Evolutionary conservation across 208 protist species (phyloP).

Genomic region (Acanthamoeba lenticulata): DNA sequence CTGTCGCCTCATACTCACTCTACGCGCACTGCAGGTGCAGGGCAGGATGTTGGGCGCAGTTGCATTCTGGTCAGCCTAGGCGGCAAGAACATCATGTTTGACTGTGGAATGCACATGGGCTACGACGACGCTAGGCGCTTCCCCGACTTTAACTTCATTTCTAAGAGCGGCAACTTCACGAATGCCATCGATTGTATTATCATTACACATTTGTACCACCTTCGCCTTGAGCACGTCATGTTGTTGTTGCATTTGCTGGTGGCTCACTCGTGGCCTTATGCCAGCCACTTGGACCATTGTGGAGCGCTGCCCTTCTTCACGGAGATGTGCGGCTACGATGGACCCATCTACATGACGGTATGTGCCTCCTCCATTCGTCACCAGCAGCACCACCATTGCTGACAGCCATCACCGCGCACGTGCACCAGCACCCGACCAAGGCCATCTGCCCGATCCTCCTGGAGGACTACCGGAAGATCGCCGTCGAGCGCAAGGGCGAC

Average conservation of each 20-base stretch:
- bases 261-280: not conserved
- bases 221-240: not conserved
- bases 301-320: slow-evolving; percentile 92
- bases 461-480: slow-evolving; percentile 92
- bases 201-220: slow-evolving; percentile 90
- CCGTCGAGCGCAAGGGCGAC: slow-evolving; percentile 85
- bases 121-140: slow-evolving; percentile 91
- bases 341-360: slow-evolving; percentile 90
- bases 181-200: slow-evolving; percentile 83
- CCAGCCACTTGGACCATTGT: slow-evolving; percentile 92
- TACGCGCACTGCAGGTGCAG: slow-evolving; percentile 76
- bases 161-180: slow-evolving; percentile 76
- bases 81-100: slow-evolving; percentile 92
- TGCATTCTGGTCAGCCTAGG: slow-evolving; percentile 90
- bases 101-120: slow-evolving; percentile 94
- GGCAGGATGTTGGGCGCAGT: slow-evolving; percentile 89
- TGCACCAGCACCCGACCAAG: slow-evolving; percentile 83
- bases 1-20: not conserved
- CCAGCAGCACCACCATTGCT: not conserved
- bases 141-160: slow-evolving; percentile 91
- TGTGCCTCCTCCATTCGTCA: slow-evolving; percentile 53
- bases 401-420: not conserved
- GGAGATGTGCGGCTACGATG: slow-evolving; percentile 88
- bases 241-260: not conserved
- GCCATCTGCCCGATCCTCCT: slow-evolving; percentile 90